phyloP scores from a whole-genome alignment of 208 protist genomes.

The Borovskyia barvae region DNA sequence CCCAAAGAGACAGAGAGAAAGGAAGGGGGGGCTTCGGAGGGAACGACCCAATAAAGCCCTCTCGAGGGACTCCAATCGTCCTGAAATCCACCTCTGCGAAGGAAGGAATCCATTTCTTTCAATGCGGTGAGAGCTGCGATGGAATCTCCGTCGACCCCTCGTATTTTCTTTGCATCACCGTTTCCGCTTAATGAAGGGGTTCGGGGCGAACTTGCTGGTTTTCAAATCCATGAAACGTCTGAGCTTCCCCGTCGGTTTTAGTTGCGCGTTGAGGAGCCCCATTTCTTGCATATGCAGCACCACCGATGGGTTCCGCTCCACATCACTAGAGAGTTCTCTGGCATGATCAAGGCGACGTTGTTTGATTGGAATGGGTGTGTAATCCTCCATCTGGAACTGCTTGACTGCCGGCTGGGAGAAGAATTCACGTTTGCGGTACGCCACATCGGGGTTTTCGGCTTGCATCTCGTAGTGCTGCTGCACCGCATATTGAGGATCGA shows the following conservation, averaged over 20 bases:
- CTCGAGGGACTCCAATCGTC: too few relatives aligned
- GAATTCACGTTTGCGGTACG: conserved; percentile 71
- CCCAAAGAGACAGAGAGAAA: too few relatives aligned
- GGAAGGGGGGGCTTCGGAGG: too few relatives aligned
- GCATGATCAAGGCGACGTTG: conserved; percentile 63
- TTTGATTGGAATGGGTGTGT: conserved; percentile 55
- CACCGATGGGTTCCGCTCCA: conserved; percentile 51
- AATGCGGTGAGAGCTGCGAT: too few relatives aligned
- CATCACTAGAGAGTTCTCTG: conserved; percentile 44
- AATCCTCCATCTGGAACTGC: conserved; percentile 83
- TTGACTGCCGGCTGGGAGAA: conserved; percentile 55
- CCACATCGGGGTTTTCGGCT: conserved; percentile 68
- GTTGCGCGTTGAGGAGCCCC: conserved; percentile 43
- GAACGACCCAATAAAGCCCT: too few relatives aligned
- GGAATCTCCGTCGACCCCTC: too few relatives aligned
- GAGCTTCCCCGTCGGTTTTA: conserved; percentile 55
- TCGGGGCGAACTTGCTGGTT: conserved; percentile 29
- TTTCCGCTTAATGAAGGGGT: conserved; percentile 26
- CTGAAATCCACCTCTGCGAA: too few relatives aligned
- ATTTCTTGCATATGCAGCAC: conserved; percentile 44
- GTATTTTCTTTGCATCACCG: neutral
- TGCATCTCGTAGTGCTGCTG: conserved; percentile 78
- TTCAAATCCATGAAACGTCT: conserved; percentile 35
- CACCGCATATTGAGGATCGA: conserved; percentile 83
- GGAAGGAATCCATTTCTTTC: too few relatives aligned